Percentiles rank a stretch among this genome's conserved stretches.
phyloP scores from a whole-genome alignment of 495 filamentous ascomycete species.

The Chaetomium tenue region DNA sequence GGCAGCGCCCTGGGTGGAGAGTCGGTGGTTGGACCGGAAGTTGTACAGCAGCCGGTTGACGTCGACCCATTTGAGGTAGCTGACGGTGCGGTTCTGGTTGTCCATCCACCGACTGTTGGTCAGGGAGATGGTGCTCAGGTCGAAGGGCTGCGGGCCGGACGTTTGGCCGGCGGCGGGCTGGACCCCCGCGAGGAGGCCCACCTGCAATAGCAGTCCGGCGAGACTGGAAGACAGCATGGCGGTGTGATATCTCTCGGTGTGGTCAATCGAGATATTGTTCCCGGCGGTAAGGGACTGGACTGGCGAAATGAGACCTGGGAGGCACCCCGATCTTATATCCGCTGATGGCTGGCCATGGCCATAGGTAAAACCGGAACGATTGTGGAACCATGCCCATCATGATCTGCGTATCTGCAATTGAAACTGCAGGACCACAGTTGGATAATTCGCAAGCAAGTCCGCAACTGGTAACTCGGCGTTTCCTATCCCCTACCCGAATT shows the following conservation, averaged over 20 bases:
- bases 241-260: background rate
- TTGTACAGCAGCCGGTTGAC: conserved; percentile 40
- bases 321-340: too few relatives aligned
- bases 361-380: too few relatives aligned
- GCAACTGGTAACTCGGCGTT: background rate
- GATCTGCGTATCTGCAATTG: background rate
- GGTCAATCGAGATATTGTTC: background rate
- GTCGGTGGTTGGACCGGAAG: conserved; percentile 39
- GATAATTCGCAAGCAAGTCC: too few relatives aligned
- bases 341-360: too few relatives aligned
- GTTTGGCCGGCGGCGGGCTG: background rate
- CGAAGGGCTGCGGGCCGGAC: conserved; percentile 24
- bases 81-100: conserved; percentile 40
- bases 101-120: conserved; percentile 36
- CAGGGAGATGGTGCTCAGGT: conserved; percentile 34
- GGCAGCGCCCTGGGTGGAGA: conserved; percentile 35
- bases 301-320: too few relatives aligned
- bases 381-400: too few relatives aligned
- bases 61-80: conserved; percentile 39
- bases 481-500: background rate
- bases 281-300: too few relatives aligned
- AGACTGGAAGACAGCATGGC: background rate
- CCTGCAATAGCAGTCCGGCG: background rate
- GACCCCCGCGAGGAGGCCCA: background rate
- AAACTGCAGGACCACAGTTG: too few relatives aligned